phyloP scores from a whole-genome alignment of 257 asterid species.

The Solanum appendiculatum region DNA sequence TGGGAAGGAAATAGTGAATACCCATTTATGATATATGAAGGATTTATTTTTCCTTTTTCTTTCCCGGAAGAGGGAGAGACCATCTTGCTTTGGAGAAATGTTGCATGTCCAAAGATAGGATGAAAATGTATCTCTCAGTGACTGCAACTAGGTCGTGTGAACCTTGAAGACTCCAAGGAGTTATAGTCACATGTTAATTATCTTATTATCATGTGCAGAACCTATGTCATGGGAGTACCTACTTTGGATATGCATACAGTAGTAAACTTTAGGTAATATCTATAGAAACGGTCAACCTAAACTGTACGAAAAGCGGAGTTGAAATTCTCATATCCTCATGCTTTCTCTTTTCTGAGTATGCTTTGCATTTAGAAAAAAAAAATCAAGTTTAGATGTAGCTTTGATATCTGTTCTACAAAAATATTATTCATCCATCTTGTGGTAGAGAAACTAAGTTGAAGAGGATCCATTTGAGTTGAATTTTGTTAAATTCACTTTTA shows the following conservation, averaged over 20 bases:
- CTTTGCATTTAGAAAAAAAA: too few relatives aligned
- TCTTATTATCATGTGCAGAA: not conserved
- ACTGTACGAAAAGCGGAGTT: not conserved
- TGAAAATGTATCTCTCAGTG: not conserved
- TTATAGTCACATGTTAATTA: not conserved
- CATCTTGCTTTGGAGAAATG: not conserved
- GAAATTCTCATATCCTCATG: not conserved
- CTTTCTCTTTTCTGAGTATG: not conserved
- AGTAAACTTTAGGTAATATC: not conserved
- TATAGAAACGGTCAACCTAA: not conserved
- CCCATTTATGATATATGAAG: not conserved
- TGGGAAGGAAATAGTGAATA: not conserved
- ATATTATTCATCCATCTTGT: not conserved
- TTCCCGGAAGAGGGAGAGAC: not conserved
- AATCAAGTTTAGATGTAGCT: not conserved
- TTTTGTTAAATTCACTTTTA: not conserved
- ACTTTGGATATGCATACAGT: not conserved
- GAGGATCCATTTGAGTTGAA: not conserved
- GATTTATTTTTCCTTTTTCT: not conserved
- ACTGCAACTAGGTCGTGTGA: not conserved
- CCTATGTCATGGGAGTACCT: not conserved
- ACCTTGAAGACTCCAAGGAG: not conserved
- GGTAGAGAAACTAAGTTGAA: not conserved
- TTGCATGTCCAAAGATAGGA: not conserved
- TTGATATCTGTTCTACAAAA: not conserved